Conservation (phyloP, 176 grass and related monocot species). For the Ananas comosus region DNA sequence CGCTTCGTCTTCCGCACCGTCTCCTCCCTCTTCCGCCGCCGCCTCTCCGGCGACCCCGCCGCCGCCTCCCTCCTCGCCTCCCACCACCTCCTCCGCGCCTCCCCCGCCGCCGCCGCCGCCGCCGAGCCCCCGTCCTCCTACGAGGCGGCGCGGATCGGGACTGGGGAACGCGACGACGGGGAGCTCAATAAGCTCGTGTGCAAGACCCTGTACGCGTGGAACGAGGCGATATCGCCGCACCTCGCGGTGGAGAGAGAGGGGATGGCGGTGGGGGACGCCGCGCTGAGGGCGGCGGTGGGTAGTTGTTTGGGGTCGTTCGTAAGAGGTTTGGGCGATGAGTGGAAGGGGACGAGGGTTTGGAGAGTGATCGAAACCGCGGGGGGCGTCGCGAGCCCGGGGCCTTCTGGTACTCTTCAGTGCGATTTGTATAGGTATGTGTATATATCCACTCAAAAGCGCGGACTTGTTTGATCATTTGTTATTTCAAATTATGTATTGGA, state of each 20-base stretch:
- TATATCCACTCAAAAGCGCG: too few relatives aligned
- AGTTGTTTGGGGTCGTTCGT: constrained; percentile 27
- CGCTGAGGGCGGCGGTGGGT: constrained; percentile 42
- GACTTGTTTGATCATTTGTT: too few relatives aligned
- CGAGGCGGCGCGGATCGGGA: constrained; percentile 28
- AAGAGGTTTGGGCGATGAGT: constrained; percentile 2
- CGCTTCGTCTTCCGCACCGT: constrained; percentile 49
- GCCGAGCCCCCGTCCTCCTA: background rate
- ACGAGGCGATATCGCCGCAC: constrained; percentile 72
- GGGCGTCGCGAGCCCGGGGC: constrained; percentile 66
- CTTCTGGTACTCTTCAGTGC: constrained; percentile 69
- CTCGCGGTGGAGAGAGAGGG: constrained; percentile 84
- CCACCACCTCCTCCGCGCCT: constrained; percentile 42
- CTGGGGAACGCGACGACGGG: constrained; percentile 13
- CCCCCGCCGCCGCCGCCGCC: constrained; percentile 28
- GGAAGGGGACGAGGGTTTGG: constrained; percentile 34
- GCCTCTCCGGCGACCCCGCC: background rate
- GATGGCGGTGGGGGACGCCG: constrained; percentile 42
- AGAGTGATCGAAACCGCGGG: constrained; percentile 87
- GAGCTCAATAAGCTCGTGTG: constrained; percentile 42
- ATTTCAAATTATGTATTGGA: too few relatives aligned
- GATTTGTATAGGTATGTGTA: constrained; percentile 68
- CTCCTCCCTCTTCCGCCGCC: constrained; percentile 31
- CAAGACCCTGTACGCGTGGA: constrained; percentile 78
- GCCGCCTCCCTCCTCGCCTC: constrained; percentile 33